A percentile compares a stretch with the other conserved stretches of the same genome.
Evolutionary conservation across 805 yeast genomes (phyloP).

Genomic region (Hagleromyces aurorensis): DNA sequence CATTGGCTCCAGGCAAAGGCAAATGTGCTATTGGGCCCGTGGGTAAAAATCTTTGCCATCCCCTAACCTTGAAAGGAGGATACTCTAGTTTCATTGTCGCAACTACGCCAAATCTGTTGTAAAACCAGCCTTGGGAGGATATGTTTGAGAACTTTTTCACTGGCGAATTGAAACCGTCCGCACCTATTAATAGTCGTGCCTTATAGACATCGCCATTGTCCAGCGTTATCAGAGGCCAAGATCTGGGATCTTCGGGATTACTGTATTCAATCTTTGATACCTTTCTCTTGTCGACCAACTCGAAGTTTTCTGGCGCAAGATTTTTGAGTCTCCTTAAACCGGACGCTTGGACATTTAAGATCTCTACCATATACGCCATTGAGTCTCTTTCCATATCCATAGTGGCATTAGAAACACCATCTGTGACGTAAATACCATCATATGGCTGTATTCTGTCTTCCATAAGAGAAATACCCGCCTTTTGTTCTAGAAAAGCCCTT

Average conservation of each 20-base stretch:
- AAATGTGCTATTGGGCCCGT: conserved; percentile 90
- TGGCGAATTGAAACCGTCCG: conserved; percentile 94
- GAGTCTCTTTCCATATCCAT: conserved; percentile 60
- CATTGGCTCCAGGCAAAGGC: conserved; percentile 78
- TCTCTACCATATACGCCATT: conserved; percentile 82
- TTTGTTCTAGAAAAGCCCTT: conserved; percentile 51
- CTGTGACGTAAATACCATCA: conserved; percentile 79
- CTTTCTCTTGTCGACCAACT: conserved; percentile 57
- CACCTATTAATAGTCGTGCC: conserved; percentile 80
- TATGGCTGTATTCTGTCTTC: conserved; percentile 70
- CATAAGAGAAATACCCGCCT: conserved; percentile 72
- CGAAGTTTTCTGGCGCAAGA: conserved; percentile 30
- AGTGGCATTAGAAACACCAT: conserved; percentile 63
- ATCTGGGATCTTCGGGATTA: conserved; percentile 31
- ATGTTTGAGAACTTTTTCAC: conserved; percentile 77
- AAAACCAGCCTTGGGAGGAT: conserved; percentile 87
- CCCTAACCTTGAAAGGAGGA: conserved; percentile 67
- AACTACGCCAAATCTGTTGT: conserved; percentile 84
- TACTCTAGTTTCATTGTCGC: conserved; percentile 73
- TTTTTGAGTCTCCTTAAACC: conserved; percentile 47
- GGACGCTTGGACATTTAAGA: conserved; percentile 72
- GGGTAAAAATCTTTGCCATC: conserved; percentile 84
- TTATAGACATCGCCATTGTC: conserved; percentile 55
- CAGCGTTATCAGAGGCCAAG: conserved; percentile 74
- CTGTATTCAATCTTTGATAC: conserved; percentile 46